These are phyloP conservation scores for Phytophthora foliorum DNA, from an alignment of 352 stramenopile genomes.

Conservation along the genomic window DNA sequence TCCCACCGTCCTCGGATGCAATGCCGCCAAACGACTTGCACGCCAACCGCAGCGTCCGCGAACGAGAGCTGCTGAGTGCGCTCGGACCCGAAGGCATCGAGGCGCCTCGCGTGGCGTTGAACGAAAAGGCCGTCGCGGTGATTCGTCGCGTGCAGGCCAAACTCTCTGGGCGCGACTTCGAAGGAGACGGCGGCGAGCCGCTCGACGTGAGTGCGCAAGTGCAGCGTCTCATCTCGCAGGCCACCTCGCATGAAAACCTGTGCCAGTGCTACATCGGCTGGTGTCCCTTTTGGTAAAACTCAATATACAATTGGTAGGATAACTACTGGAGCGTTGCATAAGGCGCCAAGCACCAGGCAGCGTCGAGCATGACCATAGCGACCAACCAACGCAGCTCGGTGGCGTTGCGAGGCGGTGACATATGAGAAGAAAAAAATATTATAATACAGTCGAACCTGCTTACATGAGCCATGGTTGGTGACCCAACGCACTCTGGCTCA, in stretches of 20 bases:
- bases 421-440: too few species aligned
- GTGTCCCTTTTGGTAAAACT: conserved; percentile 89
- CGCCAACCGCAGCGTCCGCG: conserved; percentile 82
- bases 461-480: too few species aligned
- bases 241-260: conserved; percentile 99
- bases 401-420: too few species aligned
- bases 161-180: conserved; percentile 98
- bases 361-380: too few species aligned
- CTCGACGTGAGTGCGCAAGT: conserved; percentile 90
- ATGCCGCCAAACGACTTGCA: conserved; percentile 68
- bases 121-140: conserved; percentile 97
- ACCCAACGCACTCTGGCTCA: too few species aligned
- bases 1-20: conserved; percentile 45
- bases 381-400: too few species aligned
- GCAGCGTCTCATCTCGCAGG: conserved; percentile 98
- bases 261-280: conserved; percentile 99
- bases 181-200: conserved; percentile 68
- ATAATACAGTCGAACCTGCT: too few species aligned
- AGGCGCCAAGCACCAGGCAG: too few species aligned
- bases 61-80: conserved; percentile 82
- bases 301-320: conserved; percentile 1
- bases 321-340: too few species aligned
- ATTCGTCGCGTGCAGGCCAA: conserved; percentile 99
- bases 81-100: conserved; percentile 84
- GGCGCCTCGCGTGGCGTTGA: conserved; percentile 90